Conservation (phyloP, 2,329 filamentous ascomycete genomes). For the Dactylellina parvicollis region DNA sequence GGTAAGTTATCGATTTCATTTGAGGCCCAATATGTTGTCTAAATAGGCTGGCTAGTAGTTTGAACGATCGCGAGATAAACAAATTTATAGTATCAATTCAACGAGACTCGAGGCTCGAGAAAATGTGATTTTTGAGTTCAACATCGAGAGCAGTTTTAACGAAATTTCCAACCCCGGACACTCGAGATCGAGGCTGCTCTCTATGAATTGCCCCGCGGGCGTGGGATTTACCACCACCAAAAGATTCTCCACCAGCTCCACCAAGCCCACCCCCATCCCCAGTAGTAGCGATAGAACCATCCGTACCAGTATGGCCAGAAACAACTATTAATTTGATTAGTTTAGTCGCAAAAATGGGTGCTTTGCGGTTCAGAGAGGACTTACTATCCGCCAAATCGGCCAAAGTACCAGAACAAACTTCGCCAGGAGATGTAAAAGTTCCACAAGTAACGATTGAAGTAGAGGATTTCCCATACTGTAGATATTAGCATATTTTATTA, state of each 20-base stretch:
- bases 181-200: no score
- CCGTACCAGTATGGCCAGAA: conserved; percentile 54
- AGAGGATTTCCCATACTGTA: conserved; percentile 42
- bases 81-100: no score
- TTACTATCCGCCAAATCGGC: conserved; percentile 51
- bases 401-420: conserved; percentile 48
- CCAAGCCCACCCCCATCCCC: conserved; percentile 51
- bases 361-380: background rate
- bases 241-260: conserved; percentile 53
- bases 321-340: conserved; percentile 15
- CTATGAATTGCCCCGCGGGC: no score
- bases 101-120: no score
- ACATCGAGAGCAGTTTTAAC: no score
- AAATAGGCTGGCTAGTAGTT: no score
- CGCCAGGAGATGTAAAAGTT: conserved; percentile 50
- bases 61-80: no score
- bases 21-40: no score
- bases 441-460: conserved; percentile 45
- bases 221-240: conserved; percentile 49
- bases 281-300: conserved; percentile 52
- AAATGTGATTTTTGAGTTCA: no score
- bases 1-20: no score
- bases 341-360: background rate
- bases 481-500: background rate
- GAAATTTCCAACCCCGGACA: no score